Conservation (phyloP, 768 basidiomycete genomes). For the Phylloporus sp. region DNA sequence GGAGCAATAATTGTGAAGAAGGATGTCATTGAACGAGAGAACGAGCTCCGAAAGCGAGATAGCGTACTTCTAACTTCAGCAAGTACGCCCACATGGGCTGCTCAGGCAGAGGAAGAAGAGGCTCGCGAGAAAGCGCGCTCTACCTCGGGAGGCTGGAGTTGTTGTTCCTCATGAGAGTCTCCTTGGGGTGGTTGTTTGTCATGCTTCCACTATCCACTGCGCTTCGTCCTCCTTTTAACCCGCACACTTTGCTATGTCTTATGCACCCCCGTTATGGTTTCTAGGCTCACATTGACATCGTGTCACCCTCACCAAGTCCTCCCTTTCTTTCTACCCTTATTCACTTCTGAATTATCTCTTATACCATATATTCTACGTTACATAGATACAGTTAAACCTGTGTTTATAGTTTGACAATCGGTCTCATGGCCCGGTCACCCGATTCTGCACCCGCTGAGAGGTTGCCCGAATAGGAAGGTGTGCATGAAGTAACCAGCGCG, state of each 20-base stretch:
- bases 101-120: slow-evolving; percentile 78
- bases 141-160: slow-evolving; percentile 58
- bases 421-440: slow-evolving; percentile 8
- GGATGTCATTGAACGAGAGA: slow-evolving; percentile 77
- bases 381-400: slow-evolving; percentile 35
- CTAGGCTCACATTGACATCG: slow-evolving; percentile 22
- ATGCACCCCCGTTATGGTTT: slow-evolving; percentile 24
- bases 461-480: slow-evolving; percentile 27
- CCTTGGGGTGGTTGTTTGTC: slow-evolving; percentile 8
- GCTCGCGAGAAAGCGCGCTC: slow-evolving; percentile 51
- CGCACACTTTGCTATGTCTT: slow-evolving; percentile 26
- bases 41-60: slow-evolving; percentile 74
- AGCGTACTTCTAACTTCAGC: slow-evolving; percentile 72
- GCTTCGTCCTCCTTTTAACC: slow-evolving; percentile 8
- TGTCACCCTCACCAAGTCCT: slow-evolving; percentile 11
- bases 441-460: neutral
- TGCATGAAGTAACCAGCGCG: slow-evolving; percentile 1
- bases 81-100: slow-evolving; percentile 69
- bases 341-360: slow-evolving; percentile 37
- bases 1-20: slow-evolving; percentile 73
- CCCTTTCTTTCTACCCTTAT: slow-evolving; percentile 24
- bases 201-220: slow-evolving; percentile 21
- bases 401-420: slow-evolving; percentile 30
- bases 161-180: slow-evolving; percentile 50
- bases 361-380: slow-evolving; percentile 40